These are phyloP conservation scores for Hypoxylon fuscum DNA, from an alignment of 495 filamentous ascomycete species.

Conservation along the genomic window DNA sequence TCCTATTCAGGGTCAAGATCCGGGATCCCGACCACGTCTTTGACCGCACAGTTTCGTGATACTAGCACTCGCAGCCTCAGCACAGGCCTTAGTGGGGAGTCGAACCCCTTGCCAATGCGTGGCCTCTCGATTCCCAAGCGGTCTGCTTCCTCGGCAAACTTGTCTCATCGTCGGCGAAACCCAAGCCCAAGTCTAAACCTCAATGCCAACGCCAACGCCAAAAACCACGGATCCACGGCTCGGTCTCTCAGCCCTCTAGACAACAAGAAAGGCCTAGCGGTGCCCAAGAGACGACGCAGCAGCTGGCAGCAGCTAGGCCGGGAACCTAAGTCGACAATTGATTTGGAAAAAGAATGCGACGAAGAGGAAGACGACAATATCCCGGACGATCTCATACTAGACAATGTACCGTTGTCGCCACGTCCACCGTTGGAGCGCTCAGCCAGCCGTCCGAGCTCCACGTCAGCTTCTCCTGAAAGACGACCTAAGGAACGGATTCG, in stretches of 20 bases:
- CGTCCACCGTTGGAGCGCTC: constrained; percentile 73
- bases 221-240: too few species aligned
- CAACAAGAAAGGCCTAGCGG: constrained; percentile 53
- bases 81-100: constrained; percentile 39
- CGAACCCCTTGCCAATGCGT: constrained; percentile 46
- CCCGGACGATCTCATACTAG: constrained; percentile 88
- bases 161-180: constrained; percentile 46
- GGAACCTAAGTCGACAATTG: constrained; percentile 76
- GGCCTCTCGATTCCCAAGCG: constrained; percentile 49
- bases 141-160: constrained; percentile 42
- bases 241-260: constrained; percentile 51
- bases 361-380: constrained; percentile 87
- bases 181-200: constrained; percentile 52
- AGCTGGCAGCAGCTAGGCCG: constrained; percentile 82
- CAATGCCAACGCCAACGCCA: too few species aligned
- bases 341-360: constrained; percentile 88
- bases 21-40: constrained; percentile 24
- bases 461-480: constrained; percentile 67
- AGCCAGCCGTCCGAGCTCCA: constrained; percentile 58
- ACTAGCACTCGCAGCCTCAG: constrained; percentile 39
- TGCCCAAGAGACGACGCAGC: constrained; percentile 60
- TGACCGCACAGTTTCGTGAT: constrained; percentile 40
- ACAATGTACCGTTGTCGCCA: constrained; percentile 96
- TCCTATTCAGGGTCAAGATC: constrained; percentile 32
- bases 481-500: constrained; percentile 57